These are phyloP conservation scores for Arthrobotrys conoides DNA, from an alignment of 2,329 filamentous ascomycete genomes.

Conservation along the genomic window DNA sequence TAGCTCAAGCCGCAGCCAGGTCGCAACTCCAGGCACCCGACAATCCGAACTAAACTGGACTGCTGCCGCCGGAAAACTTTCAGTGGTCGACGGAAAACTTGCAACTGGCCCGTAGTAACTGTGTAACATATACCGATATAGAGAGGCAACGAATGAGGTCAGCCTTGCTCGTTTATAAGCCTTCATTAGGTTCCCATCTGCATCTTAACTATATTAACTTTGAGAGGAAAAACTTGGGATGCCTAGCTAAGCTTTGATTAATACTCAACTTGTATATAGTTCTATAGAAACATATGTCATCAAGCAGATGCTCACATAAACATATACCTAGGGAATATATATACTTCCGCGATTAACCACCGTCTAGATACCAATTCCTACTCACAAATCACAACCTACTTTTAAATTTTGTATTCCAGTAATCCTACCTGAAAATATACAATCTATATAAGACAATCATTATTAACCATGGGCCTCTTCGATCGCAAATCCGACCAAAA, in stretches of 20 bases:
- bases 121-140: neutral
- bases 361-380: neutral
- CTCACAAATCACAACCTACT: too few relatives aligned
- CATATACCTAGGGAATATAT: too few relatives aligned
- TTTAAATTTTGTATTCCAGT: too few relatives aligned
- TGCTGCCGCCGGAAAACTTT: neutral
- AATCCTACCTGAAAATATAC: neutral
- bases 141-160: neutral
- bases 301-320: neutral
- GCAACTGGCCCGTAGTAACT: neutral
- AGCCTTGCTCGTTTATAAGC: neutral
- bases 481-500: conserved; percentile 31
- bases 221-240: neutral
- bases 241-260: conserved; percentile 1
- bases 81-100: neutral
- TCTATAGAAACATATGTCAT: neutral
- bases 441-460: too few relatives aligned
- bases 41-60: neutral
- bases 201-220: too few relatives aligned
- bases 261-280: too few relatives aligned
- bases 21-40: neutral
- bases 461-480: conserved; percentile 42
- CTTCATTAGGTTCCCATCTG: neutral
- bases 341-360: too few relatives aligned
- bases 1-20: too few relatives aligned